Evolutionary conservation across 345 rosid genomes (phyloP).

Genomic region (Microthlaspi erraticum): DNA sequence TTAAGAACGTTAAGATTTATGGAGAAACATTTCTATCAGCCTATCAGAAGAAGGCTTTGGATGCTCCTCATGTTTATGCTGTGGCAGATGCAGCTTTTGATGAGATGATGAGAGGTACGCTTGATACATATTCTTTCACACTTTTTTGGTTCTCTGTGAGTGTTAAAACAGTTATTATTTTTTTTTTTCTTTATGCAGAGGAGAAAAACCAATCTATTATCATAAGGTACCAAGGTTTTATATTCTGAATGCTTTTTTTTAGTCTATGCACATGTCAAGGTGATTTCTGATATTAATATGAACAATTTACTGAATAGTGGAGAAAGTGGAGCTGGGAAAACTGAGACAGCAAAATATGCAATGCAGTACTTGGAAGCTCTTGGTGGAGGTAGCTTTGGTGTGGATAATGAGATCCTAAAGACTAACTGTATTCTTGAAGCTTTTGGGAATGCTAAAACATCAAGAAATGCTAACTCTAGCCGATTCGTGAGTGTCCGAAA

Average conservation of each 20-base stretch:
- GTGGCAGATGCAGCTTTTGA: slow-evolving; percentile 73
- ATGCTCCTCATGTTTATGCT: slow-evolving; percentile 81
- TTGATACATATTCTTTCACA: slow-evolving; percentile 1
- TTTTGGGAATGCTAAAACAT: slow-evolving; percentile 96
- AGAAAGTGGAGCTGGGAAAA: slow-evolving; percentile 98
- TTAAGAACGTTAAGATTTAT: slow-evolving; percentile 65
- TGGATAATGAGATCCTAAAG: slow-evolving; percentile 66
- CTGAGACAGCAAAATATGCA: slow-evolving; percentile 88
- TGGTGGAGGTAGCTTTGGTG: slow-evolving; percentile 73
- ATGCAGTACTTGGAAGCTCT: slow-evolving; percentile 87
- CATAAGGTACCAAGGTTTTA: slow-evolving; percentile 62
- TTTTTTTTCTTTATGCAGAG: slow-evolving; percentile 50
- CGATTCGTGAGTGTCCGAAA: slow-evolving; percentile 62
- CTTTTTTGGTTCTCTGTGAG: slow-evolving; percentile 17
- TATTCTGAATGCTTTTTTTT: neutral
- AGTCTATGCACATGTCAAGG: neutral
- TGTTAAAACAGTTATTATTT: neutral
- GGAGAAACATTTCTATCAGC: slow-evolving; percentile 56
- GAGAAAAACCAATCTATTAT: slow-evolving; percentile 84
- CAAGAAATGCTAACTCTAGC: slow-evolving; percentile 85
- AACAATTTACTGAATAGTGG: slow-evolving; percentile 73
- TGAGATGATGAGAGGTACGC: slow-evolving; percentile 89
- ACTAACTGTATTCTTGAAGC: slow-evolving; percentile 81
- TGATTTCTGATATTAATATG: slow-evolving; percentile 2
- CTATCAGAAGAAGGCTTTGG: slow-evolving; percentile 61